phyloP scores from a whole-genome alignment of 345 rosid species.

The Salix exigua region DNA sequence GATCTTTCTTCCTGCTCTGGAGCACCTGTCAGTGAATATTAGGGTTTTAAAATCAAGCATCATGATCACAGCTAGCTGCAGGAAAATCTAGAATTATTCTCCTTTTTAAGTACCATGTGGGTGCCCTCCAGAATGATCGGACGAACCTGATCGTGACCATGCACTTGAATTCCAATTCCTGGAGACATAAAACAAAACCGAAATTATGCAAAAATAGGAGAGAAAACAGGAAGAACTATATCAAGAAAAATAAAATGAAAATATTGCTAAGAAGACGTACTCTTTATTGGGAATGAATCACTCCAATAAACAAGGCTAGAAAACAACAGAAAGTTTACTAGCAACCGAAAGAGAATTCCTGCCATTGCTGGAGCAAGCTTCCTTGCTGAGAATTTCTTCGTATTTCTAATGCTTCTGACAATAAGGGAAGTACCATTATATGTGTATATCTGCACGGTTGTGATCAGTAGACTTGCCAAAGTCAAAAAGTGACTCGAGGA shows the following conservation, averaged over 20 bases:
- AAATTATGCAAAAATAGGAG: too few species aligned
- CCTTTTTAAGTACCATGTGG: slow-evolving; percentile 5
- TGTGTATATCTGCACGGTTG: slow-evolving; percentile 1
- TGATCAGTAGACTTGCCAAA: background rate
- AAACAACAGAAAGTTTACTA: slow-evolving; percentile 32
- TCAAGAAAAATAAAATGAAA: background rate
- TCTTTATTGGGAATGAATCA: slow-evolving; percentile 38
- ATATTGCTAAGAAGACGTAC: slow-evolving; percentile 22
- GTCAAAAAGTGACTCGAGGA: slow-evolving; percentile 22
- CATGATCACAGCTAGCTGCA: background rate
- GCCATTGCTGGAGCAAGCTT: slow-evolving; percentile 35
- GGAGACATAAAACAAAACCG: background rate
- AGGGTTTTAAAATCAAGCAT: background rate
- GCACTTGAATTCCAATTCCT: slow-evolving; percentile 46
- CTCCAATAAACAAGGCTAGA: slow-evolving; percentile 27
- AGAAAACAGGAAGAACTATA: background rate
- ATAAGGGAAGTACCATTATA: slow-evolving; percentile 8
- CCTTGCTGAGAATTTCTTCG: background rate
- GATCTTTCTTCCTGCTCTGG: slow-evolving; percentile 5
- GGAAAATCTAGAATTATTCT: background rate
- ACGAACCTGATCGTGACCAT: slow-evolving; percentile 25
- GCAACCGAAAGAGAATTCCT: slow-evolving; percentile 26
- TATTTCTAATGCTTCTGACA: background rate
- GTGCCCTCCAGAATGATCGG: slow-evolving; percentile 9
- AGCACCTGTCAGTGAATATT: background rate